Base-by-base conservation (phyloP, 1,139 yeast species). In the Blastobotrys illinoisensis region DNA sequence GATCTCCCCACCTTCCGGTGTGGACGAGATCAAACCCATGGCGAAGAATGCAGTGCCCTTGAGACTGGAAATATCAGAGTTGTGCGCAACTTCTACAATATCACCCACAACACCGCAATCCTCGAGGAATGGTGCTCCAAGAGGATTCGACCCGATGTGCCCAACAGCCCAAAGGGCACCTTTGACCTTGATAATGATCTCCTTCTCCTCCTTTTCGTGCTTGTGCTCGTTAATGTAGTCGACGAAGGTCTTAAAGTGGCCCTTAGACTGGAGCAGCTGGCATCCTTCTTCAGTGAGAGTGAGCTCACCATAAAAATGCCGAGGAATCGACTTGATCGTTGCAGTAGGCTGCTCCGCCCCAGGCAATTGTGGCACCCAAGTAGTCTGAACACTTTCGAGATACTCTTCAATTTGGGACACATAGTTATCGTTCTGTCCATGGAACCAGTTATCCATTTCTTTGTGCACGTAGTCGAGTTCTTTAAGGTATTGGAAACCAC, bases 151-250 rank as follows among this genome's bases (percentile, higher is more conserved):
- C 1, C 91, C 90, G 45, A 90, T 83, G 62, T 85, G 85, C 0
- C 97, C 97, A 47, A 88, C 76, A 2, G 95, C 86, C 97, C 98
- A 93, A 49, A 91, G 66, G 50, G 86, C 81, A 14, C 91, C 89
- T 64, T 88, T 88, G 24, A 90, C 68, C 53, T 77, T 78, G n/a
- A 71, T 54, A 13, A 76, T 60, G 40, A 55, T 68, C 63, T 56
- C 69, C 54, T 50, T 49, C 52, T 70, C 70, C 6, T 58, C 53
- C 4, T 57, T 57, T 28, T 68, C 70, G 50, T 57, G 56, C 11
- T 64, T 62, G 62, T 77, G 72, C 43, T 67, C 68, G 21, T 73
- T 67, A 36, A 81, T 71, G 51, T 68, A 71, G 47, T 71, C 73
- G 21, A 75, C 74, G 62, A 82, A 76, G 21, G 67, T 69, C 14